These are phyloP conservation scores for Pelargonium hybrid DNA, from an alignment of 441 rosid species.

Conservation along the genomic window DNA sequence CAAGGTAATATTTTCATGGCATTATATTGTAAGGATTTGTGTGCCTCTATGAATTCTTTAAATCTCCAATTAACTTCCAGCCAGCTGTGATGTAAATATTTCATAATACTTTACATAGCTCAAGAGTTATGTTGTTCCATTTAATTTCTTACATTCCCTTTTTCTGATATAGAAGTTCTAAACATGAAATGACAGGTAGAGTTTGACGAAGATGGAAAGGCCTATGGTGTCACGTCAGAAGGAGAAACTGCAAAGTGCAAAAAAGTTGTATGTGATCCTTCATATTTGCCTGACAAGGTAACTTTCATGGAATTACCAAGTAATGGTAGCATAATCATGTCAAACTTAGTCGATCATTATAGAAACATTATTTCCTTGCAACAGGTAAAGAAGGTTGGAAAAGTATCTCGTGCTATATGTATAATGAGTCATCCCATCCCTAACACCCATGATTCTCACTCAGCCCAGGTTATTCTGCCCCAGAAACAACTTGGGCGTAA, in stretches of 20 bases:
- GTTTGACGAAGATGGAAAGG: slow-evolving; percentile 56
- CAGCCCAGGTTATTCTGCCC: slow-evolving; percentile 62
- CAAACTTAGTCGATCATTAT: not conserved
- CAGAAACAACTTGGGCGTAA: slow-evolving; percentile 68
- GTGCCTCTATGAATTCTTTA: no score
- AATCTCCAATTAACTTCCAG: no score
- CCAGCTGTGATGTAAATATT: no score
- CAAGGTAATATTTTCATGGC: slow-evolving; percentile 21
- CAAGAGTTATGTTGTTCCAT: no score
- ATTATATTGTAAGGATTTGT: no score
- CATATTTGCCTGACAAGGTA: slow-evolving; percentile 58
- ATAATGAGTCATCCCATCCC: slow-evolving; percentile 77
- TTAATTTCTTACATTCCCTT: no score
- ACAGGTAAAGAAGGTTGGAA: slow-evolving; percentile 52
- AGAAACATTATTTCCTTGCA: no score
- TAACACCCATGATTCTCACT: slow-evolving; percentile 49
- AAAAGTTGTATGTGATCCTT: slow-evolving; percentile 65
- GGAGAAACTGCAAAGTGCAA: slow-evolving; percentile 71
- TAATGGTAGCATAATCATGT: not conserved
- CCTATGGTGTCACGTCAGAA: slow-evolving; percentile 49
- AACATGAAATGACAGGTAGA: slow-evolving; percentile 39
- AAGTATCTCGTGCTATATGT: slow-evolving; percentile 57
- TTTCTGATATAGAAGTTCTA: not conserved
- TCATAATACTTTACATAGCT: no score
- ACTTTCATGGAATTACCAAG: not conserved